A percentile compares a stretch with the other conserved stretches of the same genome.
Conservation (phyloP, 148 eudicot genomes). For the Silene uniflora region DNA sequence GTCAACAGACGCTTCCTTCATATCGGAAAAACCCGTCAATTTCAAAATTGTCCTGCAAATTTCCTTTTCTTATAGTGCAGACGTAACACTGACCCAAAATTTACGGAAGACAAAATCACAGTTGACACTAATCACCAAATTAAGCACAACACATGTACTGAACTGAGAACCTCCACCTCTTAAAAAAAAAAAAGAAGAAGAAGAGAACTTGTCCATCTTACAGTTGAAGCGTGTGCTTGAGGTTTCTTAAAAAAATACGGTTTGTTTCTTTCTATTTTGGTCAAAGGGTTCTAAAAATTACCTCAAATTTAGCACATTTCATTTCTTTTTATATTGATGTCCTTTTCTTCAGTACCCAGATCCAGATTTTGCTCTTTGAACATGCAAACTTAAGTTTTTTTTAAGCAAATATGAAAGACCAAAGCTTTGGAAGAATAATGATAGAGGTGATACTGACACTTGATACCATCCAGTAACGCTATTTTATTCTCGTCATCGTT, state of each 20-base stretch:
- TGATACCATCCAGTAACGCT: too few species aligned
- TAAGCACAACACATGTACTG: not conserved
- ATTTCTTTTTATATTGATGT: slow-evolving; percentile 5
- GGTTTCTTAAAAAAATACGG: not conserved
- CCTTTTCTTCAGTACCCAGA: slow-evolving; percentile 7
- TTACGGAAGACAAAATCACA: not conserved
- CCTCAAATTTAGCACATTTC: slow-evolving; percentile 10
- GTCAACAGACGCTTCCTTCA: too few species aligned
- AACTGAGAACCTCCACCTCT: not conserved
- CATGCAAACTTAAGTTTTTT: not conserved
- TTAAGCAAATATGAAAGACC: too few species aligned
- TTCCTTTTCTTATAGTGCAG: too few species aligned
- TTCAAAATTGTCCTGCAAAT: too few species aligned
- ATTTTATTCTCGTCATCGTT: not conserved
- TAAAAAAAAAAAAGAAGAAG: not conserved
- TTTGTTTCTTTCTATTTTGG: slow-evolving; percentile 4
- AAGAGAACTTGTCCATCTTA: slow-evolving; percentile 5
- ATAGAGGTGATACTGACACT: too few species aligned
- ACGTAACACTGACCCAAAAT: not conserved
- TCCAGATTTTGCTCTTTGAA: slow-evolving; percentile 21
- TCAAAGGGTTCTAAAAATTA: not conserved
- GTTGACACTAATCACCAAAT: not conserved
- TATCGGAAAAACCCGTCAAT: too few species aligned
- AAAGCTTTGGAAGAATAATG: too few species aligned
- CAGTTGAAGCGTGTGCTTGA: slow-evolving; percentile 14